Conservation (phyloP, 1,139 yeast species). For the Kodamaea arcana region DNA sequence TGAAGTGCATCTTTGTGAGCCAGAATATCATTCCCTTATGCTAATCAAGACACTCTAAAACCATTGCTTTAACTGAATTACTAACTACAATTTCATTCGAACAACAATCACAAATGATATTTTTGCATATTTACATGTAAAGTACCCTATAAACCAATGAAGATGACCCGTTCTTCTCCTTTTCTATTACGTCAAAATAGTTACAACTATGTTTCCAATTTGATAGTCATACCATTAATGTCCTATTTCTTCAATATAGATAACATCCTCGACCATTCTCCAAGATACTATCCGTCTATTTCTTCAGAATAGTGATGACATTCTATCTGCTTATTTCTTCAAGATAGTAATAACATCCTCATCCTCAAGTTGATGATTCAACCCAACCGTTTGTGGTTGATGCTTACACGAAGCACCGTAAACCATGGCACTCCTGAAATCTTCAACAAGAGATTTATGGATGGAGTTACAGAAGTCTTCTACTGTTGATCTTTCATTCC, state of each 20-base stretch:
- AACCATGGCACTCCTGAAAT: constrained; percentile 88
- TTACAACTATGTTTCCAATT: too few species aligned
- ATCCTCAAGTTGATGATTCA: constrained; percentile 76
- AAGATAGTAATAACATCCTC: constrained; percentile 96
- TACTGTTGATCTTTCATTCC: constrained; percentile 76
- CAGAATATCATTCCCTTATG: too few species aligned
- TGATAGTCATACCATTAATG: background rate
- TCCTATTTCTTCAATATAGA: constrained; percentile 61
- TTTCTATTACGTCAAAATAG: too few species aligned
- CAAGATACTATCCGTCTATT: too few species aligned
- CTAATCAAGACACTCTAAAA: too few species aligned
- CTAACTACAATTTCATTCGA: background rate
- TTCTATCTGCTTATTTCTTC: constrained; percentile 47
- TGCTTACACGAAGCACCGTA: constrained; percentile 93
- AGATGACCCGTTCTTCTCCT: too few species aligned
- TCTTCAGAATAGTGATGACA: background rate
- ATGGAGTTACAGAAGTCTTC: constrained; percentile 97
- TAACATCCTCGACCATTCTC: too few species aligned
- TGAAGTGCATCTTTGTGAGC: too few species aligned
- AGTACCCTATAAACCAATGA: background rate
- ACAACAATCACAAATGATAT: background rate
- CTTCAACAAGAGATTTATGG: constrained; percentile 89
- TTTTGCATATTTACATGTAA: background rate
- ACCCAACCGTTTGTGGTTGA: constrained; percentile 96
- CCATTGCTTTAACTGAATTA: background rate